Evolutionary conservation across 495 filamentous ascomycete species (phyloP).

Genomic region (Penicillium mononematosum): DNA sequence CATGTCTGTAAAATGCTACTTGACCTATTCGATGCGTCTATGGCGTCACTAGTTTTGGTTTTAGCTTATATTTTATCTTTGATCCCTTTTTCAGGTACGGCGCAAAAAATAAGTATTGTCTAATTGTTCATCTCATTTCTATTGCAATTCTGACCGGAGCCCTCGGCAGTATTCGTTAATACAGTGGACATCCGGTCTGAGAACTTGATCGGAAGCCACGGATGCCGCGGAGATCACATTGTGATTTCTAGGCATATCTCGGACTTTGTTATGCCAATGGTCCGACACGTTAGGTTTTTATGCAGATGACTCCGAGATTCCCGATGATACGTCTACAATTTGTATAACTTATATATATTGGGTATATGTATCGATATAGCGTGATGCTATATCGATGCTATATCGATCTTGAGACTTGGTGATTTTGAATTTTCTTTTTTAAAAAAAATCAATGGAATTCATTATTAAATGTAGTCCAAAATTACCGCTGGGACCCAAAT

Average conservation of each 20-base stretch:
- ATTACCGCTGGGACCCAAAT: neutral
- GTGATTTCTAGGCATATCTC: conserved; percentile 9
- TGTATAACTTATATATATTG: neutral
- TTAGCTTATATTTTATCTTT: neutral
- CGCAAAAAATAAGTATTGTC: neutral
- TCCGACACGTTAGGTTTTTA: conserved; percentile 9
- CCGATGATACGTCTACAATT: neutral
- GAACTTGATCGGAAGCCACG: conserved; percentile 31
- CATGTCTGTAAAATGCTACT: neutral
- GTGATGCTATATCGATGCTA: neutral
- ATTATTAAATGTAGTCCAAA: neutral
- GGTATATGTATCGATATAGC: too few relatives aligned
- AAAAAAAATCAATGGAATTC: too few relatives aligned
- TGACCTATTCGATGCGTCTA: conserved; percentile 11
- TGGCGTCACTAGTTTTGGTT: conserved; percentile 26
- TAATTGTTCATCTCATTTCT: neutral
- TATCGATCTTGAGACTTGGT: too few relatives aligned
- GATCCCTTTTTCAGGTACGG: neutral
- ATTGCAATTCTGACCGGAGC: conserved; percentile 4
- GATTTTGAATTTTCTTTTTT: too few relatives aligned
- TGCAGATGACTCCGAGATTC: conserved; percentile 5
- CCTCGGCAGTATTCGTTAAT: conserved; percentile 6
- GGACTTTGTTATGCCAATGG: conserved; percentile 16
- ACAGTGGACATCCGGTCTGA: conserved; percentile 14
- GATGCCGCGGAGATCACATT: conserved; percentile 32